Base-by-base conservation (phyloP, 768 basidiomycete genomes). In the Mycena filopes region DNA sequence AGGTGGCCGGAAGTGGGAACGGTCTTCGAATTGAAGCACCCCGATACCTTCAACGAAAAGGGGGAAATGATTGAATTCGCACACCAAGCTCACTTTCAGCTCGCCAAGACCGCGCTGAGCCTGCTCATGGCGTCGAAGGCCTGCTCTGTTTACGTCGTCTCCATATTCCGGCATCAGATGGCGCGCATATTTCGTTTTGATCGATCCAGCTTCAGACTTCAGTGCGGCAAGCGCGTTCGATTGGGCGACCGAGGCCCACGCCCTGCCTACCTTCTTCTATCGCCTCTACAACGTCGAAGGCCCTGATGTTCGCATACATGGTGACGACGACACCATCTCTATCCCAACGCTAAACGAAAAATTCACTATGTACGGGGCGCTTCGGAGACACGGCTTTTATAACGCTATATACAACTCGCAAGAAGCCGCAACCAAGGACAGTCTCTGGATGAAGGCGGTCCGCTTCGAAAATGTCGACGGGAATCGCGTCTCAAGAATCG, bases 171-270 rank as follows among this genome's bases (percentile, higher is more conserved):
- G 0, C 16, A 13, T 7, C 12, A 5, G 18, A 8, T 0, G 21
- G 61, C 57, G 10, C 66, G 66, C 15, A 48, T 67, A 6, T 50
- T 67, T 15, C 60, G 66, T 31, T 67, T 67, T 41, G 66, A 67
- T 21, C 66, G 33, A 13, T 20, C 53, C 2, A 53, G 61, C 10
- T 67, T 63, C 56, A 20, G 31, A 36, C n/a, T n/a, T 36, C 36
- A 2, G 36, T 10, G 66, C 33, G 46, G 63, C 43, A 28, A 16
- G 3, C 8, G 51, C 56, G 4, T 67, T 67, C 47, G 18, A 55
- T 31, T 67, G 56, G 56, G 5, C 42, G 3, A 15, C 25, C 4
- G 38, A 54, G 2, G 11, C 40, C 6, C 25, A 1, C 0, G 25
- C 59, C 43, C 31, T 67, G 7, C 56, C 66, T 13, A 63, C 56